Evolutionary conservation across 2,329 filamentous ascomycete species (phyloP), one percentile per base, ranked within the genome.

Genomic region (Canariomyces notabilis): DNA sequence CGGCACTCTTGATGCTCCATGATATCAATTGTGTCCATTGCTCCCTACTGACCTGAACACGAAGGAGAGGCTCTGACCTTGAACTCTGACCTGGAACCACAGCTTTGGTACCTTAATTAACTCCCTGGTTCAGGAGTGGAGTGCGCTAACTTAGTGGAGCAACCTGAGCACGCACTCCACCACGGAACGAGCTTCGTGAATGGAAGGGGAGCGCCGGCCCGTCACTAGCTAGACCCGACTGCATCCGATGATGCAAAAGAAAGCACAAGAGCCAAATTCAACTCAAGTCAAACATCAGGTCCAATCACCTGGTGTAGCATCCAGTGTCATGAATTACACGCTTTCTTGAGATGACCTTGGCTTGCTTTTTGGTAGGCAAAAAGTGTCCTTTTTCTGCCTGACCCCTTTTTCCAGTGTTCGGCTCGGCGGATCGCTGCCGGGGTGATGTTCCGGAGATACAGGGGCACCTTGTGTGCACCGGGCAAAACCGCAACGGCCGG

Each of bases 81-180:
- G n/a, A n/a, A n/a, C n/a, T n/a, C n/a, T n/a, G n/a, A 26, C 21
- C 20, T 34, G 26, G 26, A 39, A 34, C 26, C 38, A 29, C 16
- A 43, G 29, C 22, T 22, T 29, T 29, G 26, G 26, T 8, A 11
- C 26, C n/a, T 21, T 9, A 15, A 19, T 5, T 38, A n/a, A n/a
- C n/a, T n/a, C n/a, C 42, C 33, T 37, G 46, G 48, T 33, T 19
- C 26, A 42, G 37, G 11, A 9, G 40, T 46, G 37, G 46, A 21
- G 41, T 40, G 16, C 44, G 42, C n/a, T n/a, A 48, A 43, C 44
- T 47, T 54, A 53, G 51, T 52, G 55, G 38, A 34, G 43, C 19
- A 44, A 46, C 54, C n/a, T n/a, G n/a, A 53, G 14, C 52, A 29
- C 39, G 32, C 49, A 38, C 31, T 37, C 32, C 41, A 39, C 39